These are phyloP conservation scores for Xylariaceae sp. DNA, from an alignment of 2,329 filamentous ascomycete genomes.

Conservation along the genomic window DNA sequence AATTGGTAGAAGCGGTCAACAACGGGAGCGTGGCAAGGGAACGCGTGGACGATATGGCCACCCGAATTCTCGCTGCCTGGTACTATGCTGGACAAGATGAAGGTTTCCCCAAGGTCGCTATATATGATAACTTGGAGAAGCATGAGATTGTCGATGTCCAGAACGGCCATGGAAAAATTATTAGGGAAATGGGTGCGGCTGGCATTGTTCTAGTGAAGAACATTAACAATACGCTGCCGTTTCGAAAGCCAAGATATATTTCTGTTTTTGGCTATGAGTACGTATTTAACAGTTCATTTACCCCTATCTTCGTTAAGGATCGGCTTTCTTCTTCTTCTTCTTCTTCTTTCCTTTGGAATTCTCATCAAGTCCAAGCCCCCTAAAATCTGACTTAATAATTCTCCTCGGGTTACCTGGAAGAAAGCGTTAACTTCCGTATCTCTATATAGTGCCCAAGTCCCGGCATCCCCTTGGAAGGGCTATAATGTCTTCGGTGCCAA, in stretches of 20 bases:
- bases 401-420: too few relatives aligned
- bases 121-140: slow-evolving; percentile 44
- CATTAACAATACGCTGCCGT: slow-evolving; percentile 30
- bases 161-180: slow-evolving; percentile 52
- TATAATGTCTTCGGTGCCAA: too few relatives aligned
- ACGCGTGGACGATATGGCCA: slow-evolving; percentile 83
- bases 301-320: too few relatives aligned
- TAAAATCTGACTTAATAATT: too few relatives aligned
- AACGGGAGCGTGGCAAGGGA: slow-evolving; percentile 80
- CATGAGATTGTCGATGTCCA: too few relatives aligned
- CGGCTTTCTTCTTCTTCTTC: too few relatives aligned
- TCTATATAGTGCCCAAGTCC: too few relatives aligned
- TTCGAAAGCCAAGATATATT: slow-evolving; percentile 17
- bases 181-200: slow-evolving; percentile 74
- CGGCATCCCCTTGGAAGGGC: too few relatives aligned
- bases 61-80: slow-evolving; percentile 82
- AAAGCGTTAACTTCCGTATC: too few relatives aligned
- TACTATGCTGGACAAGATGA: slow-evolving; percentile 82
- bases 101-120: slow-evolving; percentile 70
- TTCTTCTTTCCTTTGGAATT: too few relatives aligned
- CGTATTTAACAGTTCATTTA: too few relatives aligned
- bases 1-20: slow-evolving; percentile 73
- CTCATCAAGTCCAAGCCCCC: too few relatives aligned
- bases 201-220: slow-evolving; percentile 84
- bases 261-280: slow-evolving; percentile 30